Evolutionary conservation across 2,329 filamentous ascomycete species (phyloP), one percentile per base, ranked within the genome.

Genomic region (Diaporthe sp.): DNA sequence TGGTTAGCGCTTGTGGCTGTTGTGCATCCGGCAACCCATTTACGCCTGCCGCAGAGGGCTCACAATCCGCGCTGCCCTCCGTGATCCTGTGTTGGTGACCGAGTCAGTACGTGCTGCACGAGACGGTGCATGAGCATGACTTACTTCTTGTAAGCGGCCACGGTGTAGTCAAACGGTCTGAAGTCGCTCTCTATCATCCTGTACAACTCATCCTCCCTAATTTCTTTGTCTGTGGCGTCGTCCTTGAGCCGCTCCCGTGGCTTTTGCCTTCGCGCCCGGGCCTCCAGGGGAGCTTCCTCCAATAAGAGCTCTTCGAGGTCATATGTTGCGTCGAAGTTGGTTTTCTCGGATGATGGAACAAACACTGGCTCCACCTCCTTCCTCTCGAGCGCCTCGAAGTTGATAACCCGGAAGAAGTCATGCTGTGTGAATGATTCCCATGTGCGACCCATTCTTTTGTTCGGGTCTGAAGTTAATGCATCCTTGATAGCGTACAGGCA

Each of bases 321-420:
- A 82, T 99, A 98, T 0, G 97, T 99, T 6, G 97, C 97, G 84
- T 99, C 97, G 79, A 99, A 99, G 83, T 99, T 99, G 4, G 97
- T 98, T 89, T 99, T 99, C 67, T 98, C 97, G 74, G 95, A 96
- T 0, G 96, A 98, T 0, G 97, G 97, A 28, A 94, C 91, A 83
- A 99, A 99, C 4, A 98, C 92, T 0, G 97, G 97, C 79, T 96
- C 93, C 60, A 98, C 92, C 81, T 95, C 92, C 83, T 98, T 98
- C 78, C 92, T 89, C 82, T 98, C 95, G 49, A 99, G 85, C 0
- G 93, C 92, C 20, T 91, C 92, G 79, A 99, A 99, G 82, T 98
- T 94, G 79, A 98, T 91, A 3, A 90, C 86, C 55, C 92, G 90
- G 87, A 99, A 99, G 87, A 98, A 98, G 9, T 95, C 93, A 81